Evolutionary conservation across 768 basidiomycete genomes (phyloP), one percentile per base, ranked within the genome.

Genomic region (Kwoniella dendrophila): DNA sequence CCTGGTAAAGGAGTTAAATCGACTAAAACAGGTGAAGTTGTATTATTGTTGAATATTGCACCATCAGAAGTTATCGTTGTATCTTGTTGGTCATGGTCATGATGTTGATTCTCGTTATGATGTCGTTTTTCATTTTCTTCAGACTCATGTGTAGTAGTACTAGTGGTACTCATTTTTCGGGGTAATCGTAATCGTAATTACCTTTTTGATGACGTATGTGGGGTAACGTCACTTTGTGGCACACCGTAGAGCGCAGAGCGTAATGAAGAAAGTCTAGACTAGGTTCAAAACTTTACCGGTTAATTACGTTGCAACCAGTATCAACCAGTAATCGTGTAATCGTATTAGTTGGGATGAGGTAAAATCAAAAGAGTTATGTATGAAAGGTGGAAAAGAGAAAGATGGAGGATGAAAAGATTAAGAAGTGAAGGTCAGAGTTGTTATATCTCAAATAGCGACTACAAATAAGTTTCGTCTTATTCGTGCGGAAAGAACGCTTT

Each of bases 131-230:
- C 45, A 36, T 24, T 57, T 7, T 34, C 56, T 48, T 16, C 33
- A 16, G 38, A 3, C 20, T 20, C 12, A 22, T 47, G 26, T 32
- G 43, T 12, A n/a, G 41, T n/a, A n/a, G n/a, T n/a, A n/a, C n/a
- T n/a, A n/a, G n/a, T n/a, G n/a, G n/a, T n/a, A n/a, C n/a, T n/a
- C n/a, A n/a, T n/a, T n/a, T n/a, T n/a, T n/a, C n/a, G n/a, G n/a
- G n/a, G n/a, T n/a, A n/a, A n/a, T n/a, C n/a, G n/a, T n/a, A n/a
- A n/a, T n/a, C n/a, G n/a, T n/a, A n/a, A n/a, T n/a, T n/a, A n/a
- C n/a, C n/a, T n/a, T n/a, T n/a, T 24, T 45, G 38, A 59, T 59
- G 58, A 59, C 58, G 58, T 59, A 59, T 56, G 57, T 43, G 47
- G 57, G 45, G 47, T 50, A 40, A 36, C 57, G 24, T 30, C 41